Evolutionary conservation across 176 grass and related monocot species (phyloP).

Genomic region (Themeda triandra): DNA sequence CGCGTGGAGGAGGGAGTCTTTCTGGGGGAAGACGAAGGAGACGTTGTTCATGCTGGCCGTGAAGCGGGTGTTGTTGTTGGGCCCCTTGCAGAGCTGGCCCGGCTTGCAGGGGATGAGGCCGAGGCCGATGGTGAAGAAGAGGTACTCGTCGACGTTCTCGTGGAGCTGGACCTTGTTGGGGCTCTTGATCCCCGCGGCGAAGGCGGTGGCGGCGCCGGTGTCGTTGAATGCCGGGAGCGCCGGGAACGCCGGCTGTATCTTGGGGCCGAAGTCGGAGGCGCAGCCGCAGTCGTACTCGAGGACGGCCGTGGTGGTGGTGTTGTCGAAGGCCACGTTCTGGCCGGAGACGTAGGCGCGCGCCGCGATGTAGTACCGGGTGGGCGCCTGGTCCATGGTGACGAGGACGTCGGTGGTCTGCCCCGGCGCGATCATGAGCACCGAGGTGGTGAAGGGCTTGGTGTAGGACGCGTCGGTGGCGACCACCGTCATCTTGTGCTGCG

Average conservation of each 20-base stretch:
- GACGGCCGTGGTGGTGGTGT: conserved; percentile 76
- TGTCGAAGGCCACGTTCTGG: conserved; percentile 57
- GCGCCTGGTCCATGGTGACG: conserved; percentile 67
- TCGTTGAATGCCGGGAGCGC: conserved; percentile 75
- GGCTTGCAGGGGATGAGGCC: conserved; percentile 52
- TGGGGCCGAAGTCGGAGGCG: conserved; percentile 22
- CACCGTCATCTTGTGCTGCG: conserved; percentile 70
- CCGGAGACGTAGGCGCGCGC: conserved; percentile 48
- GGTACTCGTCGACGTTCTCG: conserved; percentile 52
- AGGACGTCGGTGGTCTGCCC: conserved; percentile 88
- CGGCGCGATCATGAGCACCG: conserved; percentile 67
- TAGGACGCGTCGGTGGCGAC: conserved; percentile 68
- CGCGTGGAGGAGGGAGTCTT: conserved; percentile 55
- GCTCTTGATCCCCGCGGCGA: conserved; percentile 54
- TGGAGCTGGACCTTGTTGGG: conserved; percentile 41
- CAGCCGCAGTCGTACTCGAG: conserved; percentile 83
- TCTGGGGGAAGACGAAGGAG: conserved; percentile 64
- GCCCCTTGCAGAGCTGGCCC: conserved; percentile 40
- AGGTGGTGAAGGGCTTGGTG: conserved; percentile 66
- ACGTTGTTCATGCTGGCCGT: conserved; percentile 86
- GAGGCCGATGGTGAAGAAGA: conserved; percentile 75
- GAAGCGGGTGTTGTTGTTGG: conserved; percentile 78
- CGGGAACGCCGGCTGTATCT: conserved; percentile 43
- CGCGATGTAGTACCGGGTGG: conserved; percentile 69
- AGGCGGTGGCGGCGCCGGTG: conserved; percentile 52